Conservation (phyloP, 2,329 filamentous ascomycete species). For the Colletotrichum tamarilloi region DNA sequence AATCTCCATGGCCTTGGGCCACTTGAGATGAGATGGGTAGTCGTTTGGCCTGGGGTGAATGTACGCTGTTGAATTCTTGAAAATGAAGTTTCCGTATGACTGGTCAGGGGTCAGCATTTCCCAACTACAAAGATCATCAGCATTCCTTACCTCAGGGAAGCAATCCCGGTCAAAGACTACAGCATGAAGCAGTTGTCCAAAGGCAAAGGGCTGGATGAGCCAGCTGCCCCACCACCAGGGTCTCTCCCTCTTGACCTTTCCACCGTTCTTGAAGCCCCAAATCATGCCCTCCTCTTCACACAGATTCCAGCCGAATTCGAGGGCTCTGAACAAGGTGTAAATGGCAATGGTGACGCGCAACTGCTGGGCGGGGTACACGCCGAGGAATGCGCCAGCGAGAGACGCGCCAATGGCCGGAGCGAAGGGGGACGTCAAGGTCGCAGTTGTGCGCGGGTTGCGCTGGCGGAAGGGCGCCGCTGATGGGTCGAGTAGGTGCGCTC, state of each 20-base stretch:
- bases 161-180: constrained; percentile 82
- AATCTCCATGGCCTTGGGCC: constrained; percentile 82
- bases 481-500: constrained; percentile 82
- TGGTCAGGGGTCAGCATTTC: constrained; percentile 31
- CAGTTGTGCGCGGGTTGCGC: constrained; percentile 82
- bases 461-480: constrained; percentile 82
- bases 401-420: constrained; percentile 93
- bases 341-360: constrained; percentile 84
- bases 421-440: constrained; percentile 81
- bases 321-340: constrained; percentile 81
- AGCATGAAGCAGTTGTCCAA: constrained; percentile 81
- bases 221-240: constrained; percentile 90
- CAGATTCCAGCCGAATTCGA: constrained; percentile 89
- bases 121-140: background rate
- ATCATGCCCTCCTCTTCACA: constrained; percentile 79
- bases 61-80: constrained; percentile 83
- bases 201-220: constrained; percentile 81
- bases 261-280: constrained; percentile 67
- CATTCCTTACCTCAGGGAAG: constrained; percentile 67
- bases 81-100: constrained; percentile 61
- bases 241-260: constrained; percentile 67
- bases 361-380: constrained; percentile 74
- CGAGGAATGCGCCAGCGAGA: constrained; percentile 84
- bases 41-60: constrained; percentile 77
- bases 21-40: constrained; percentile 74